Evolutionary conservation across 164 flowering plant species (phyloP).

Genomic region (Aristolochia fimbriata): DNA sequence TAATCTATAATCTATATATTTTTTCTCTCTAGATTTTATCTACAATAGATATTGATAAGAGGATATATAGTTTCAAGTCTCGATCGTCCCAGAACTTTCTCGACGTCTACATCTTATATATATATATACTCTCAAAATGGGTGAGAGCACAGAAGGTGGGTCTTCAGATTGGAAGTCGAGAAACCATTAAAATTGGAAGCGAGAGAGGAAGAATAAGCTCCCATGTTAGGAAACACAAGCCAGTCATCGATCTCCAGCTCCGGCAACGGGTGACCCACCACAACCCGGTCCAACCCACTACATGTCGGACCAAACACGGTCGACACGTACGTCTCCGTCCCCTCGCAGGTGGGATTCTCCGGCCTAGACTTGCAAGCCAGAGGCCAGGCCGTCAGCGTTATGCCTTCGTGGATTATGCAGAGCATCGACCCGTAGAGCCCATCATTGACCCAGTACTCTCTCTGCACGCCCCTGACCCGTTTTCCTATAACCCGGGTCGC

Average conservation of each 20-base stretch:
- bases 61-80: no score
- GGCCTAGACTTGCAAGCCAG: background rate
- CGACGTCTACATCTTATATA: no score
- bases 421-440: constrained; percentile 10
- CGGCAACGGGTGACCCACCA: constrained; percentile 5
- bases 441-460: constrained; percentile 15
- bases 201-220: constrained; percentile 4
- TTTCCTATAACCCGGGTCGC: constrained; percentile 11
- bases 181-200: constrained; percentile 11
- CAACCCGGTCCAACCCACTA: constrained; percentile 5
- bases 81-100: no score
- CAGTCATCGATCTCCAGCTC: constrained; percentile 8
- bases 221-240: constrained; percentile 12
- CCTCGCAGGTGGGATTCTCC: constrained; percentile 1
- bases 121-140: no score
- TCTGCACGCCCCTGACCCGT: constrained; percentile 2
- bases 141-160: no score
- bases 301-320: constrained; percentile 15
- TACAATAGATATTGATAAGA: no score
- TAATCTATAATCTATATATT: no score
- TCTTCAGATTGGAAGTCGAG: background rate
- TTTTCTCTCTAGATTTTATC: no score
- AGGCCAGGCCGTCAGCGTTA: background rate
- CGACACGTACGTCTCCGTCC: constrained; percentile 3
- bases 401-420: background rate